Conservation (phyloP, 2,329 filamentous ascomycete genomes). For the Fonsecaea nubica region DNA sequence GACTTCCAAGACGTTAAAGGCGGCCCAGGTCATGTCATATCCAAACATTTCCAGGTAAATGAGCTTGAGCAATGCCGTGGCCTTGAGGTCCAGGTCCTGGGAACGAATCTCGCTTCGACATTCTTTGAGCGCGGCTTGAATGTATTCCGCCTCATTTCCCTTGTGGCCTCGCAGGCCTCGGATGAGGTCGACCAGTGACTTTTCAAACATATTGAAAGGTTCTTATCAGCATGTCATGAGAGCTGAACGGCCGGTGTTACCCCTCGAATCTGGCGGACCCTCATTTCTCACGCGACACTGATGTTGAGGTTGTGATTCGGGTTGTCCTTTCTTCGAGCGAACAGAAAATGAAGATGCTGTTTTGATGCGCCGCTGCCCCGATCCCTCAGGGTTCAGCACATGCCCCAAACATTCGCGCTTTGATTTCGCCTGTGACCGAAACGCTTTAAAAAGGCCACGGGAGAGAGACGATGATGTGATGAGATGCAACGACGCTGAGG, state of each 20-base stretch:
- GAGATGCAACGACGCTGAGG: background rate
- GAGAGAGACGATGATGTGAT: constrained; percentile 8
- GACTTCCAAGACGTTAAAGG: constrained; percentile 97
- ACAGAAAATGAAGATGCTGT: background rate
- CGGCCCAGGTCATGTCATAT: constrained; percentile 99
- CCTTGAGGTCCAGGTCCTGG: constrained; percentile 97
- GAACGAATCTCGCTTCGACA: constrained; percentile 90
- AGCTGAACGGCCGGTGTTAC: background rate
- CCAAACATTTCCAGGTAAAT: constrained; percentile 99
- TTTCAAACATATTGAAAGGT: constrained; percentile 80
- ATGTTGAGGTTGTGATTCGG: background rate
- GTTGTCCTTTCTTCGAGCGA: background rate
- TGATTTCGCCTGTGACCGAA: background rate
- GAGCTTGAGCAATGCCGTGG: constrained; percentile 91
- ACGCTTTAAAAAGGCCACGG: background rate
- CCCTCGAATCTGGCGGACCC: constrained; percentile 12
- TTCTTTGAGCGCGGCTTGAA: constrained; percentile 91
- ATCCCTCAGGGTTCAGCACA: background rate
- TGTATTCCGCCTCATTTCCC: constrained; percentile 92
- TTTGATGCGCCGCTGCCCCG: background rate
- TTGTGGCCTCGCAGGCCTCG: constrained; percentile 94
- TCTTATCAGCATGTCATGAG: constrained; percentile 13
- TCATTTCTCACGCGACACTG: constrained; percentile 30
- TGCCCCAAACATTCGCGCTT: background rate
- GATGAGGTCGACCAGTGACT: constrained; percentile 98